A percentile compares a stretch with the other conserved stretches of the same genome.
phyloP scores from a whole-genome alignment of 2,329 filamentous ascomycete genomes.

The Trichophyton benhamiae region DNA sequence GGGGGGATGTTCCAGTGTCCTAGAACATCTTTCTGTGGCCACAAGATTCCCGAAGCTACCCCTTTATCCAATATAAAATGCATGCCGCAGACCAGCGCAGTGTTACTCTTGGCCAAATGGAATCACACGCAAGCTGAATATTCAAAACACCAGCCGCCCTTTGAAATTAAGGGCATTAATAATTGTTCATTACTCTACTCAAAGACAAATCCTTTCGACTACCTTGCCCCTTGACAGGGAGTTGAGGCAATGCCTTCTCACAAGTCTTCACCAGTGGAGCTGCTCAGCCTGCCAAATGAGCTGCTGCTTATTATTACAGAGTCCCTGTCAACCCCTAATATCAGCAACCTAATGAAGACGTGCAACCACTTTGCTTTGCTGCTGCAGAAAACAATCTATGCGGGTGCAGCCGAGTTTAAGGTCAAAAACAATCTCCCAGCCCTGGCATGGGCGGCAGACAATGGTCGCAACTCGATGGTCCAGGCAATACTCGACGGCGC shows the following conservation, averaged over 20 bases:
- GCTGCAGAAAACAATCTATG: background rate
- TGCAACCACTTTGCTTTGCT: background rate
- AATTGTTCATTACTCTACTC: background rate
- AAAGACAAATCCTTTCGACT: background rate
- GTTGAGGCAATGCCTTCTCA: background rate
- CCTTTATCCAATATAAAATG: background rate
- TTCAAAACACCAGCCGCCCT: background rate
- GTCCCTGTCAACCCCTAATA: background rate
- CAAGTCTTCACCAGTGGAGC: background rate
- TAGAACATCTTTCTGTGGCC: background rate
- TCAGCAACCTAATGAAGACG: background rate
- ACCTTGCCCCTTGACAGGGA: background rate
- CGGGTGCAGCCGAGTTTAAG: background rate
- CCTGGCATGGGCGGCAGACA: background rate
- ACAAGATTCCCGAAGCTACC: background rate
- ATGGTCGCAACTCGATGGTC: background rate
- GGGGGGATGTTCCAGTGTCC: background rate
- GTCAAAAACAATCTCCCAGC: background rate
- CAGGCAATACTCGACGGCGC: background rate
- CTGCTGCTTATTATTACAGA: background rate
- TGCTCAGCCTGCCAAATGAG: background rate
- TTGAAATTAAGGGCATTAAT: background rate
- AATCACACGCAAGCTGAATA: background rate
- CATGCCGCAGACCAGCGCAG: background rate
- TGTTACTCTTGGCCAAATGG: background rate